phyloP scores from a whole-genome alignment of 2,329 filamentous ascomycete genomes.

The Seiridium cupressi region DNA sequence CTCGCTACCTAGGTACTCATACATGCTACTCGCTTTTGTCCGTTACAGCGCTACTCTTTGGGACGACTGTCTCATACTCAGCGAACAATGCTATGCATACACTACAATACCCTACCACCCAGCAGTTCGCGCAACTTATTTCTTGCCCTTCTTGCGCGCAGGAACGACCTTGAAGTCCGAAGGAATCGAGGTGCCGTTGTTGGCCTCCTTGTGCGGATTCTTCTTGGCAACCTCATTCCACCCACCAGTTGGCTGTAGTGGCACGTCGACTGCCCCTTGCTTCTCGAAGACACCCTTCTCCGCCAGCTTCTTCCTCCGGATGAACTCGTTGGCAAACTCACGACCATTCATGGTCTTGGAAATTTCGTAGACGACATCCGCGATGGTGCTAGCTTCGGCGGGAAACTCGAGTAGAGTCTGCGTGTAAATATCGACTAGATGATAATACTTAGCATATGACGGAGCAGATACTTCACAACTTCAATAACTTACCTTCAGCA shows the following conservation, averaged over 20 bases:
- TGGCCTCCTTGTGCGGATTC: constrained; percentile 52
- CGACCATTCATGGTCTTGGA: constrained; percentile 89
- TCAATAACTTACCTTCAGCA: constrained; percentile 48
- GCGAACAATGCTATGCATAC: no score
- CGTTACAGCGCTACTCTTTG: no score
- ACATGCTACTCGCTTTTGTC: no score
- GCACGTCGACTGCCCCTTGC: constrained; percentile 41
- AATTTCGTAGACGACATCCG: constrained; percentile 83
- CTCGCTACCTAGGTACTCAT: no score
- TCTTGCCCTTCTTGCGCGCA: constrained; percentile 88
- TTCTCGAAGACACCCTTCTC: constrained; percentile 88
- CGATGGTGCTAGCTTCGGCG: constrained; percentile 75
- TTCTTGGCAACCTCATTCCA: constrained; percentile 99
- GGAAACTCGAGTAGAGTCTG: constrained; percentile 73
- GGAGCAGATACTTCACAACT: neutral
- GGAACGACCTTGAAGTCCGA: constrained; percentile 87
- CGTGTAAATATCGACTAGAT: constrained; percentile 77
- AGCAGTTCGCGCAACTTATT: constrained; percentile 36
- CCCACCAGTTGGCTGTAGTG: constrained; percentile 53
- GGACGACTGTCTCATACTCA: no score
- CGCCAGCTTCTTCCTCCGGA: constrained; percentile 87
- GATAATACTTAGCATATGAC: constrained; percentile 27
- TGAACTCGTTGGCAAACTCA: constrained; percentile 91
- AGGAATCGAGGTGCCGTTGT: constrained; percentile 44
- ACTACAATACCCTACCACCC: no score